Base-by-base conservation (phyloP, 176 grass and related monocot species). In the Puccinellia tenuiflora region DNA sequence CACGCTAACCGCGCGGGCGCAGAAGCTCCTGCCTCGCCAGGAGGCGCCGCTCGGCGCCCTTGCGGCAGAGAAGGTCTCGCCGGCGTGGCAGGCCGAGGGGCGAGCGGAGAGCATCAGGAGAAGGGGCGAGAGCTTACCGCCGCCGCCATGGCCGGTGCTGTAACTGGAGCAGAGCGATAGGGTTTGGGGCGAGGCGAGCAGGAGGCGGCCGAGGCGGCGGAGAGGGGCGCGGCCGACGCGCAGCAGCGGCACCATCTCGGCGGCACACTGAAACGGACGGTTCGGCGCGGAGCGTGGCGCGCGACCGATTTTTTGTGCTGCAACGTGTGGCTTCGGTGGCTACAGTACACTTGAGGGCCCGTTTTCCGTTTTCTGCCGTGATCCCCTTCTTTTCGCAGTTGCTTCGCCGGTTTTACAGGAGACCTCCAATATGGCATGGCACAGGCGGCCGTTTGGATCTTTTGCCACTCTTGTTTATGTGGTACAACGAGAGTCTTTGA, bases 181-280 rank as follows among this genome's bases (percentile, higher is more conserved):
- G 70, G 28, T 18, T n/a, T 6, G 70, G 46, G 46, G 42, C 22
- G 55, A 84, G 30, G 68, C 77, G 35, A 50, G 35, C 34, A 31
- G 56, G 70, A 80, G 48, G 84, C 77, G 37, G 83, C 63, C 48
- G 51, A 91, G 77, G 61, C 54, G 79, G 71, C 64, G 69, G 83
- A 84, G 63, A 30, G 70, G 80, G 69, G 65, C 53, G 61, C 82
- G 30, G 71, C 87, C 68, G 48, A 25, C 48, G 69, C 65, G 79
- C 83, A 24, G n/a, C 75, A 79, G 79, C 46, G 75, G 75, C 79
- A 75, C 67, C 88, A 85, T 89, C 70, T 34, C 70, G 37, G 69
- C 31, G 77, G 56, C 51, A 5, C 21, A 46, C 10, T 33, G 72
- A 9, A 40, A 54, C 2, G 56, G 3, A 62, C 43, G 72, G 71